Evolutionary conservation across 2,329 filamentous ascomycete species (phyloP), one percentile per base, ranked within the genome.

Genomic region (Arthroderma uncinatum): DNA sequence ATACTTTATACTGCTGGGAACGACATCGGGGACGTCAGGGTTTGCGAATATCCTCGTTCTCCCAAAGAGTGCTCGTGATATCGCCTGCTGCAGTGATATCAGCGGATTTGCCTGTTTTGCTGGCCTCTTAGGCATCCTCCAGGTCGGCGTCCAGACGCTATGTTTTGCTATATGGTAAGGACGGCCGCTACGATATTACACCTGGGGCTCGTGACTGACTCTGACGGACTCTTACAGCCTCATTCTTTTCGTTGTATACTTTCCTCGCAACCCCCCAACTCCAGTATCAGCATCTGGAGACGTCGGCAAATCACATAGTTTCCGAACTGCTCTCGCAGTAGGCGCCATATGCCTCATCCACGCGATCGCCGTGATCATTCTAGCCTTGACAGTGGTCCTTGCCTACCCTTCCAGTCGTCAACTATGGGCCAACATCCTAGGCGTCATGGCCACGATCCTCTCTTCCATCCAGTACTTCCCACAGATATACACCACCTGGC

Each of bases 1-100:
- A 7, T 93, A 92, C 72, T 98, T 95, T 68, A 84, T 98, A 62
- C 81, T 97, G 1, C 82, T 98, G n/a, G 93, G 93, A 59, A 89
- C 87, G 25, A 92, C 92, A 1, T 94, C 89, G 6, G 87, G 87
- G 64, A 95, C 87, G 54, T 88, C 87, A 52, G 87, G 88, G 25
- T 89, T 98, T 66, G 89, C 88, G 62, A 97, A 97, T 68, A 96
- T 98, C 67, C 76, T 97, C 55, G 86, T 89, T 0, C 81, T 95
- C 12, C 87, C 89, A n/a, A 82, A 84, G 58, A 95, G 89, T 57
- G 82, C 88, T 34, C 79, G 83, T 57, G 91, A 95, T 69, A 85
- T 96, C 60, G 81, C 80, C 56, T 98, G 93, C 72, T 98, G 93
- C 73, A 85, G 79, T 65, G 82, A 89, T 65, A 81, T 97, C 44